These are phyloP conservation scores for Otatea glauca DNA, from an alignment of 176 grass and related monocot genomes.

Conservation along the genomic window DNA sequence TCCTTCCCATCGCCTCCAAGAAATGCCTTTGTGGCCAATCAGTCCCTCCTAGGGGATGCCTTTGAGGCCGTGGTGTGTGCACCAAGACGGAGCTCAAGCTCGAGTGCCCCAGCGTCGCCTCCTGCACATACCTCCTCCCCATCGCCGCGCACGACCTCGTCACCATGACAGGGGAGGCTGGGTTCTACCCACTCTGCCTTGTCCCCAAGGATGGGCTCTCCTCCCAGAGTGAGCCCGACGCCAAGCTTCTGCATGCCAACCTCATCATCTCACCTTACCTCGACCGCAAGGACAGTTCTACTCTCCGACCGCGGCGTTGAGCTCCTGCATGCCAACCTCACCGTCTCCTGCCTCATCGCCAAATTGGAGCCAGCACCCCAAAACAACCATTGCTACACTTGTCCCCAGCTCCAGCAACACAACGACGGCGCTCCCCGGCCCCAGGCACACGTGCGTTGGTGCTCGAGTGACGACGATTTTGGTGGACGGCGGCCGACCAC, in stretches of 20 bases:
- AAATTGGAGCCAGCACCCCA: no score
- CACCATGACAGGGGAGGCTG: constrained; percentile 69
- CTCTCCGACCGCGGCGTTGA: constrained; percentile 38
- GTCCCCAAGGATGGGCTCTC: constrained; percentile 62
- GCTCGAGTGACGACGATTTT: no score
- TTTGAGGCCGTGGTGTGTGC: constrained; percentile 68
- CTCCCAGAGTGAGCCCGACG: no score
- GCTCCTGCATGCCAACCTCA: constrained; percentile 58
- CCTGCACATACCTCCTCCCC: constrained; percentile 75
- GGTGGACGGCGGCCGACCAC: no score
- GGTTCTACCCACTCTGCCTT: constrained; percentile 52
- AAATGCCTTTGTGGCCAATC: constrained; percentile 51
- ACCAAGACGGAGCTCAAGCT: constrained; percentile 70
- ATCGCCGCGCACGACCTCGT: constrained; percentile 61
- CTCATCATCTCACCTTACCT: no score
- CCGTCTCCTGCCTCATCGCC: constrained; percentile 32
- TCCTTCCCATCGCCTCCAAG: constrained; percentile 3
- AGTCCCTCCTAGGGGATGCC: constrained; percentile 71
- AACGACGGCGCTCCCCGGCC: no score
- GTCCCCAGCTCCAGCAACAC: no score
- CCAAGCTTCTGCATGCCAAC: no score
- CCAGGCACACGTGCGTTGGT: no score
- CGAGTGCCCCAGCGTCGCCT: constrained; percentile 75
- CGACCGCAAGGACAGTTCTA: not conserved
- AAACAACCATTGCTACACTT: no score